Evolutionary conservation across 495 filamentous ascomycete species (phyloP).

Genomic region (Astrothelium subdiscretum): DNA sequence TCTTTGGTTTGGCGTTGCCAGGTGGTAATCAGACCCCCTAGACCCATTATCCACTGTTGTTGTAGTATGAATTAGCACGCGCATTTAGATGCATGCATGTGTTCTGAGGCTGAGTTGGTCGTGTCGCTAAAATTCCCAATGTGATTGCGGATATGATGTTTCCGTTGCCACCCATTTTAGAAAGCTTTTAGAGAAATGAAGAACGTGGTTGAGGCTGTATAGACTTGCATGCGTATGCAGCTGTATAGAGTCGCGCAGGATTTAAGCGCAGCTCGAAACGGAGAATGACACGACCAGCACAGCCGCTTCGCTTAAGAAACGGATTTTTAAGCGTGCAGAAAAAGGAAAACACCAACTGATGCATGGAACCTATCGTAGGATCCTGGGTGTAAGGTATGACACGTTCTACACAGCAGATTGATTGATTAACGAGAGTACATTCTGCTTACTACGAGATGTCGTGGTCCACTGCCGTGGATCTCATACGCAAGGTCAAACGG

Average conservation of each 20-base stretch:
- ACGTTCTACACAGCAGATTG: background rate
- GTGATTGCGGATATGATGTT: background rate
- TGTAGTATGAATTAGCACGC: slow-evolving; percentile 12
- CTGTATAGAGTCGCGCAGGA: background rate
- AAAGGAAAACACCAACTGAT: background rate
- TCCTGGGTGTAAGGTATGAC: background rate
- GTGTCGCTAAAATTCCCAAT: background rate
- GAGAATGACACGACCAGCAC: background rate
- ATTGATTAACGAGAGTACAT: background rate
- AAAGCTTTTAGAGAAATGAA: background rate
- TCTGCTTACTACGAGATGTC: slow-evolving; percentile 41
- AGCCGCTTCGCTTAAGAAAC: background rate
- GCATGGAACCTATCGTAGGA: background rate
- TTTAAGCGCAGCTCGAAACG: background rate
- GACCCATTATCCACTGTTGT: slow-evolving; percentile 39
- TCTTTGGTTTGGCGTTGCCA: slow-evolving; percentile 71
- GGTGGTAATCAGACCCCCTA: slow-evolving; percentile 29
- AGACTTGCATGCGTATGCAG: background rate
- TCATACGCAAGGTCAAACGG: slow-evolving; percentile 64
- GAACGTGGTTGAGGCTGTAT: background rate
- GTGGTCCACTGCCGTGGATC: slow-evolving; percentile 62
- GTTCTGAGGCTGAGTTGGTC: background rate
- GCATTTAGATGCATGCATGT: background rate
- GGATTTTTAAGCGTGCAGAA: background rate
- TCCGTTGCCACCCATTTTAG: background rate